Conservation (phyloP, 805 yeast species). For the Yamadazyma paraphyllophila region DNA sequence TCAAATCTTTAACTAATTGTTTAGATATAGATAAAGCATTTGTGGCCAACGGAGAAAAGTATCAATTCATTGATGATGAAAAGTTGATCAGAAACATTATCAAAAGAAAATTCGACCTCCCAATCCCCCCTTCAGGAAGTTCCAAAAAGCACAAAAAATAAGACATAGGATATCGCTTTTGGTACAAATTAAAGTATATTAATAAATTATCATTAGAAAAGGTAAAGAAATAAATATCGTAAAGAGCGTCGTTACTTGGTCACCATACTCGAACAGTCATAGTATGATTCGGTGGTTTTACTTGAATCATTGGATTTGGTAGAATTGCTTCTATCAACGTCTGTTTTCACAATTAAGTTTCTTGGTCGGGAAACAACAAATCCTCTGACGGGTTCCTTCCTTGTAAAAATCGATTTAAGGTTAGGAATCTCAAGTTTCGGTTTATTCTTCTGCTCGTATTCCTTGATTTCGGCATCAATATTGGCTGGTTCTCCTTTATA, state of each 20-base stretch:
- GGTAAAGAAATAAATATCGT: not conserved
- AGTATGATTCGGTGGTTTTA: not conserved
- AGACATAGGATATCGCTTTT: too few species aligned
- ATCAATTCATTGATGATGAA: conserved; percentile 52
- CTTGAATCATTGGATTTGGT: not conserved
- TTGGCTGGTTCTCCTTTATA: conserved; percentile 10
- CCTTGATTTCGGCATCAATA: not conserved
- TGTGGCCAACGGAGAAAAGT: conserved; percentile 22
- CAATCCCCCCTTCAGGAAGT: not conserved
- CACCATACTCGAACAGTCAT: not conserved
- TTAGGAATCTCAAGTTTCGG: not conserved
- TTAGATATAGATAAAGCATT: conserved; percentile 26
- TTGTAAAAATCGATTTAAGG: conserved; percentile 2
- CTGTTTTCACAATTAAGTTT: conserved; percentile 25
- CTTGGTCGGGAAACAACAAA: conserved; percentile 38
- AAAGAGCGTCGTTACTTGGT: not conserved
- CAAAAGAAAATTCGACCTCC: conserved; percentile 39
- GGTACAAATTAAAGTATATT: too few species aligned
- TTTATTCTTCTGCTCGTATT: not conserved
- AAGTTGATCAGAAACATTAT: conserved; percentile 57
- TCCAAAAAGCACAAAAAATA: conserved; percentile 1
- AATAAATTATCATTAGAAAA: not conserved
- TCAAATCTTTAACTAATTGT: conserved; percentile 46
- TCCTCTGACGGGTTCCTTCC: conserved; percentile 15
- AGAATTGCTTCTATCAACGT: not conserved